Evolutionary conservation across 2,329 filamentous ascomycete species (phyloP).

Genomic region (Botrytis byssoidea): DNA sequence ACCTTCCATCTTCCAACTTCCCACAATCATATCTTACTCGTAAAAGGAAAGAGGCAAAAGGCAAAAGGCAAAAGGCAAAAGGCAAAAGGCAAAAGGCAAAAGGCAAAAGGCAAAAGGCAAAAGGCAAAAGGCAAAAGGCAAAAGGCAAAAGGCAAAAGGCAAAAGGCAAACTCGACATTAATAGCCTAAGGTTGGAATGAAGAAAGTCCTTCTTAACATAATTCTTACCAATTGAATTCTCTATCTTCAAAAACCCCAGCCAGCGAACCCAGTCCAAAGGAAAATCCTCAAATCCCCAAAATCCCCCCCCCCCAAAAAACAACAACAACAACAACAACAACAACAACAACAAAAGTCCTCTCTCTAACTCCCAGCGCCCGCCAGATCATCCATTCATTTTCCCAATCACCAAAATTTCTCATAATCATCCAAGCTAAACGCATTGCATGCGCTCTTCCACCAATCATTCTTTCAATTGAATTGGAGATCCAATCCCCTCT

Average conservation of each 20-base stretch:
- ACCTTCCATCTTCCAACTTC: background rate
- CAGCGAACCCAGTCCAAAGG: background rate
- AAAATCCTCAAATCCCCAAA: background rate
- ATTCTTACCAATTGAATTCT: constrained; percentile 10
- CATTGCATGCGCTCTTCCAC: constrained; percentile 1
- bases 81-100: background rate
- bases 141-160: too few relatives aligned
- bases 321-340: background rate
- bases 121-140: too few relatives aligned
- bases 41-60: background rate
- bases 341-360: background rate
- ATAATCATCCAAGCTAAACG: background rate
- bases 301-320: too few relatives aligned
- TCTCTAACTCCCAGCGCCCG: background rate
- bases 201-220: background rate
- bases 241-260: background rate
- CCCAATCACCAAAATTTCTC: background rate
- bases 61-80: background rate
- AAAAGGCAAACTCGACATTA: background rate
- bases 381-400: constrained; percentile 6
- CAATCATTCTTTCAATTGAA: background rate
- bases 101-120: background rate
- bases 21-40: background rate
- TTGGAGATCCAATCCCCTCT: background rate
- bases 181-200: background rate